Conservation (phyloP, 257 asterid genomes). For the Rubia yunnanensis region DNA sequence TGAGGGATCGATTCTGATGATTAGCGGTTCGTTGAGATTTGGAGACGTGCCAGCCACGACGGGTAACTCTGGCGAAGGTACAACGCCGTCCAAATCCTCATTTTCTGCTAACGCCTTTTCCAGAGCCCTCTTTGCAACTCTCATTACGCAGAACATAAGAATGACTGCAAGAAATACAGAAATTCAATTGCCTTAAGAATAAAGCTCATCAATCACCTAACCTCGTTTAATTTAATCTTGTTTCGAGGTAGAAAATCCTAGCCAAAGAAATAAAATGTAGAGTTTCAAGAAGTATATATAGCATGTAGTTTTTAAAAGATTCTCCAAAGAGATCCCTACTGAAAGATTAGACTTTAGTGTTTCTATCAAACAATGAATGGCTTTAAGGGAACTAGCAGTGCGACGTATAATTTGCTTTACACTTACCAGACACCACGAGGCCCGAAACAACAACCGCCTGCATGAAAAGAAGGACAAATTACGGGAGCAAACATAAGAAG, state of each 20-base stretch:
- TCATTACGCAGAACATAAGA: conserved; percentile 50
- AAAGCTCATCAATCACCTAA: not conserved
- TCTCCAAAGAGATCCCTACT: not conserved
- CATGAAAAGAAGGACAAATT: conserved; percentile 17
- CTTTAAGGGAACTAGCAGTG: not conserved
- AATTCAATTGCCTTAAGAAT: not conserved
- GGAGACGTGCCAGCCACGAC: conserved; percentile 17
- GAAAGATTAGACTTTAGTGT: not conserved
- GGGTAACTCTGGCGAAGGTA: conserved; percentile 35
- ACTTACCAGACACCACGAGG: conserved; percentile 78
- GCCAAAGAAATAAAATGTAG: not conserved
- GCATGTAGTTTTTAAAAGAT: not conserved
- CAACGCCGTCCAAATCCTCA: conserved; percentile 35
- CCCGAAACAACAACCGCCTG: conserved; percentile 75
- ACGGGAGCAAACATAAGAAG: conserved; percentile 2
- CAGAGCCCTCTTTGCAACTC: conserved; percentile 71
- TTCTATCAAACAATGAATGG: not conserved
- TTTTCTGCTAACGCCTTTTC: conserved; percentile 79
- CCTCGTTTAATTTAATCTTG: not conserved
- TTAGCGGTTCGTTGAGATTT: conserved; percentile 61
- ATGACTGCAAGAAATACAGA: conserved; percentile 42
- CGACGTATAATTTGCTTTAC: conserved; percentile 3
- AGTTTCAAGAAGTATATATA: not conserved
- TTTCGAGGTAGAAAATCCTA: not conserved
- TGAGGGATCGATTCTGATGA: conserved; percentile 54